A percentile compares a stretch with the other conserved stretches of the same genome.
Evolutionary conservation across 1,139 yeast genomes (phyloP).

Genomic region (Lodderomyces orthopsilosis): DNA sequence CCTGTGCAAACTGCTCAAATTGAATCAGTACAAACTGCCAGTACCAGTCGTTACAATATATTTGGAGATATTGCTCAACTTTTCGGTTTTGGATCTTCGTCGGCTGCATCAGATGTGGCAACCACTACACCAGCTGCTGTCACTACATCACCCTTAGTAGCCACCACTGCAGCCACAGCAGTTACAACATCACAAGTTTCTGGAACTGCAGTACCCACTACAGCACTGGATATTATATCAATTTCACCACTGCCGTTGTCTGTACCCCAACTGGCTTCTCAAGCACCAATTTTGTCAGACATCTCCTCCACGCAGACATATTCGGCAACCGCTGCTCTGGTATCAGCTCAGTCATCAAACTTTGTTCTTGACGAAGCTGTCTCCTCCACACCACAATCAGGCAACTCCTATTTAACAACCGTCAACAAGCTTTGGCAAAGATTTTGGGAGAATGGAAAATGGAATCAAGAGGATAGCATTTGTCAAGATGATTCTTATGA

Average conservation of each 20-base stretch:
- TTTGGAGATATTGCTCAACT: slow-evolving; percentile 1
- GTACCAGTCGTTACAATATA: not conserved
- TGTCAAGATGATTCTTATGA: not conserved
- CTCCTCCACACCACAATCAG: slow-evolving; percentile 7
- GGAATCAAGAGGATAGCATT: slow-evolving; percentile 18
- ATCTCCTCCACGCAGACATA: not conserved
- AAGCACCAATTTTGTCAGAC: not conserved
- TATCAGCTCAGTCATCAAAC: slow-evolving; percentile 1
- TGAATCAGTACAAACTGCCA: not conserved
- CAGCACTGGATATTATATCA: not conserved
- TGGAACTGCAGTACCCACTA: not conserved
- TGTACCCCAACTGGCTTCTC: not conserved
- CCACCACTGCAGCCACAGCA: not conserved
- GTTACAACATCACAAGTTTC: not conserved
- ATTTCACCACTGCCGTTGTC: not conserved
- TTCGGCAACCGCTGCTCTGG: slow-evolving; percentile 3
- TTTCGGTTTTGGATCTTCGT: not conserved
- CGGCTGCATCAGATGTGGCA: not conserved
- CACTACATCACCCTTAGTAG: not conserved
- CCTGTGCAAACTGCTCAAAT: not conserved
- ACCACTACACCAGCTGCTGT: not conserved
- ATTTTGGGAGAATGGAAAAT: slow-evolving; percentile 21
- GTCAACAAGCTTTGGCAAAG: slow-evolving; percentile 19
- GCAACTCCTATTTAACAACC: slow-evolving; percentile 10
- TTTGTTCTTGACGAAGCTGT: slow-evolving; percentile 1